These are phyloP conservation scores for Acanthamoeba healyi DNA, from an alignment of 208 protist genomes.

Conservation along the genomic window DNA sequence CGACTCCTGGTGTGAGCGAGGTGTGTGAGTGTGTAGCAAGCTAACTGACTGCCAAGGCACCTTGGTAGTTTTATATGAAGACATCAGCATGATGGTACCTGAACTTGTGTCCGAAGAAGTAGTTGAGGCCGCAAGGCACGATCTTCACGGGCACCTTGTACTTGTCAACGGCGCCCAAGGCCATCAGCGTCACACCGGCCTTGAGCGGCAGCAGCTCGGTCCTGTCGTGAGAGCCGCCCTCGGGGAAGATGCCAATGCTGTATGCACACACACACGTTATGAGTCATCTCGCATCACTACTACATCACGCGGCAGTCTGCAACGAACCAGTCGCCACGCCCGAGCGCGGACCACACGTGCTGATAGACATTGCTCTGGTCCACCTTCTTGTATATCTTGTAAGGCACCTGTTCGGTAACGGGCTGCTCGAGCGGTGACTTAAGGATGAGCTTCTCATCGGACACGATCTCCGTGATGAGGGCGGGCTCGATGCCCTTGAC, in stretches of 20 bases:
- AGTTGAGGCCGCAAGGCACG: slow-evolving; percentile 94
- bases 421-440: slow-evolving; percentile 82
- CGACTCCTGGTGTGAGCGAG: slow-evolving; percentile 33
- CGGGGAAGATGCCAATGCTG: slow-evolving; percentile 96
- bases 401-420: not conserved
- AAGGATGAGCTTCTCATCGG: slow-evolving; percentile 85
- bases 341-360: slow-evolving; percentile 93
- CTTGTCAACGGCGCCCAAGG: slow-evolving; percentile 91
- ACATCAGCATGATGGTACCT: slow-evolving; percentile 90
- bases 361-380: slow-evolving; percentile 95
- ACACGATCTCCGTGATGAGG: slow-evolving; percentile 90
- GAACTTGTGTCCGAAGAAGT: slow-evolving; percentile 95
- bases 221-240: slow-evolving; percentile 96
- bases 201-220: slow-evolving; percentile 96
- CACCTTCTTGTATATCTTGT: slow-evolving; percentile 90
- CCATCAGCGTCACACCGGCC: slow-evolving; percentile 95
- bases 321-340: slow-evolving; percentile 75
- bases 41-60: too few relatives aligned
- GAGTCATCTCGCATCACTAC: too few relatives aligned
- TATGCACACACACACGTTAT: slow-evolving; percentile 70
- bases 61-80: not conserved
- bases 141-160: slow-evolving; percentile 92
- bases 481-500: slow-evolving; percentile 89
- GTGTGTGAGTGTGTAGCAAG: too few relatives aligned
- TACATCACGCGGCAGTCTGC: too few relatives aligned